A percentile compares a stretch with the other conserved stretches of the same genome.
These are phyloP conservation scores for Polytrichum commune DNA, from an alignment of 225 moss, liverwort and hornwort genomes.

Conservation along the genomic window DNA sequence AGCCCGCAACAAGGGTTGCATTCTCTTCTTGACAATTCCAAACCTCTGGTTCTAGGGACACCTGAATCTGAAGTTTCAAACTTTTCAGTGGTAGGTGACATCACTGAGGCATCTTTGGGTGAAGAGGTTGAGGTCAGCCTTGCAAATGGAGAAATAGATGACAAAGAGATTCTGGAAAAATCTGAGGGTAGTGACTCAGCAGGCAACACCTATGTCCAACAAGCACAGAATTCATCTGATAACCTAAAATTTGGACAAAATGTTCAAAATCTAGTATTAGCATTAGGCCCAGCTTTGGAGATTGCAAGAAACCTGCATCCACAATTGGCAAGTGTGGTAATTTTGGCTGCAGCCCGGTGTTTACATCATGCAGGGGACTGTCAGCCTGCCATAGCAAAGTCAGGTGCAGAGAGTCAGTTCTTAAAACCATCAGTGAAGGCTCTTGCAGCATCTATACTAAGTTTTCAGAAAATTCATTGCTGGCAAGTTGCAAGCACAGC, in stretches of 20 bases:
- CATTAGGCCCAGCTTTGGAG: constrained; percentile 68
- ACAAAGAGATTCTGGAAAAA: constrained; percentile 24
- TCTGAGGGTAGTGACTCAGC: constrained; percentile 23
- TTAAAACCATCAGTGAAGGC: constrained; percentile 28
- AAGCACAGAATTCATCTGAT: constrained; percentile 23
- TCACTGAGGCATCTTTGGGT: constrained; percentile 15
- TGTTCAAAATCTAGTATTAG: constrained; percentile 49
- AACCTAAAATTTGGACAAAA: constrained; percentile 49
- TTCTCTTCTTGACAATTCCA: constrained; percentile 42
- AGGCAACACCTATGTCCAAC: constrained; percentile 20
- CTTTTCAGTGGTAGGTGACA: constrained; percentile 20
- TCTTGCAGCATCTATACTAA: constrained; percentile 45
- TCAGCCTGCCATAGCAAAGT: constrained; percentile 8
- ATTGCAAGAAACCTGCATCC: constrained; percentile 70
- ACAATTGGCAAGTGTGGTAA: constrained; percentile 50
- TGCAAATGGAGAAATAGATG: constrained; percentile 39
- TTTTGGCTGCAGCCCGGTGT: constrained; percentile 56
- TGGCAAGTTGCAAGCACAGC: constrained; percentile 76
- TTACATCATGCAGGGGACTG: constrained; percentile 49
- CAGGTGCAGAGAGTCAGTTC: constrained; percentile 13
- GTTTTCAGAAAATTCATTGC: constrained; percentile 68
- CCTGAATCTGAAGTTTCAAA: constrained; percentile 48
- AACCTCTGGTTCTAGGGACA: constrained; percentile 28
- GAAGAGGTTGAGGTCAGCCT: constrained; percentile 38
- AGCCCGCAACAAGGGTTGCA: constrained; percentile 43